These are phyloP conservation scores for Cladosporium sp. DNA, from an alignment of 2,329 filamentous ascomycete genomes.

Conservation along the genomic window DNA sequence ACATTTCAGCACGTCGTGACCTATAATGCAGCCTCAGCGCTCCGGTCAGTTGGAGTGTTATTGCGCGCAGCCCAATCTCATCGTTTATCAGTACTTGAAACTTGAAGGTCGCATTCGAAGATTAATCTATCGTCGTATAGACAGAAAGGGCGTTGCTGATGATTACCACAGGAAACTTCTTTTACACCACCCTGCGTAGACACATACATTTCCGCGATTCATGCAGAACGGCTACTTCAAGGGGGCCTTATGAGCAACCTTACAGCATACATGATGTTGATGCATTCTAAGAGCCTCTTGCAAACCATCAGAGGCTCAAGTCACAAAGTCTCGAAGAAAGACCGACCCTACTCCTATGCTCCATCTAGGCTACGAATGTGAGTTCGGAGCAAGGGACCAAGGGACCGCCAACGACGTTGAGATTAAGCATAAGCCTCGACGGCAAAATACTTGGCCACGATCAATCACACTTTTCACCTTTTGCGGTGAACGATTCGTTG, in stretches of 20 bases:
- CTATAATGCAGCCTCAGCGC: background rate
- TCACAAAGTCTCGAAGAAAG: background rate
- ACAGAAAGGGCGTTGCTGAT: background rate
- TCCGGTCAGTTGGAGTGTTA: too few species aligned
- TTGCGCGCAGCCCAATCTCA: too few species aligned
- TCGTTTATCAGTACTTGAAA: background rate
- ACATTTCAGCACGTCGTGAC: background rate
- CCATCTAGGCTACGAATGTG: background rate
- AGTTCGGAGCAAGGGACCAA: background rate
- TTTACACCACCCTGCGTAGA: background rate
- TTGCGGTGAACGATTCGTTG: constrained; percentile 1
- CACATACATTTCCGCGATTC: background rate
- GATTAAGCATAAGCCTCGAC: background rate
- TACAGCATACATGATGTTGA: background rate
- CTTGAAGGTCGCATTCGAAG: background rate
- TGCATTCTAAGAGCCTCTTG: background rate
- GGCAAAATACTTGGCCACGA: background rate
- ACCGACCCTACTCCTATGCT: background rate
- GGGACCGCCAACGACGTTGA: background rate
- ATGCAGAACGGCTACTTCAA: background rate
- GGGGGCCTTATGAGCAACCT: background rate
- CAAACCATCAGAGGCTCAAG: background rate
- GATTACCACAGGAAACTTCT: background rate
- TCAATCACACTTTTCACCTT: background rate
- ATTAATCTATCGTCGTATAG: background rate